A percentile compares a stretch with the other conserved stretches of the same genome.
These are phyloP conservation scores for Xylariomycetidae sp. DNA, from an alignment of 2,329 filamentous ascomycete species.

Conservation along the genomic window DNA sequence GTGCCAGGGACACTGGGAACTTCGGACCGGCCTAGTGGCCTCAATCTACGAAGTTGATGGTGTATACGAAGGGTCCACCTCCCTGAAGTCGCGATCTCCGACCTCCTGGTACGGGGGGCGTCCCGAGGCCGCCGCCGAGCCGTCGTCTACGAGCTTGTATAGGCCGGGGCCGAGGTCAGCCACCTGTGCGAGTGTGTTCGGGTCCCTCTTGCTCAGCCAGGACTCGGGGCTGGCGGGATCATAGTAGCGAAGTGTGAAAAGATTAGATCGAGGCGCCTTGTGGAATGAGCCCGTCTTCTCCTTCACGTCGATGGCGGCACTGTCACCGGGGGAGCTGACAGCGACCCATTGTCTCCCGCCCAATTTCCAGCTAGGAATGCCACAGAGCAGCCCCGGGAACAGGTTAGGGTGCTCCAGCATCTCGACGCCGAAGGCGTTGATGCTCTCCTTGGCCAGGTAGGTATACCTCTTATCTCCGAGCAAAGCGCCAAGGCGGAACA, in stretches of 20 bases:
- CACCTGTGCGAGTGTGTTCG: too few relatives aligned
- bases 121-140: too few relatives aligned
- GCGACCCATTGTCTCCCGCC: slow-evolving; percentile 49
- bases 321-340: slow-evolving; percentile 12
- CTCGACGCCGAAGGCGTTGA: slow-evolving; percentile 85
- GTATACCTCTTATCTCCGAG: slow-evolving; percentile 63
- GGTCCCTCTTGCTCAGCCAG: slow-evolving; percentile 18
- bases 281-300: slow-evolving; percentile 14
- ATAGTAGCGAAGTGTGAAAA: slow-evolving; percentile 23
- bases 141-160: too few relatives aligned
- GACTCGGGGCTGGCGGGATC: slow-evolving; percentile 6
- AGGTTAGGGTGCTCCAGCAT: slow-evolving; percentile 90
- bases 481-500: slow-evolving; percentile 73
- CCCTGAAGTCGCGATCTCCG: too few relatives aligned
- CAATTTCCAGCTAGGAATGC: slow-evolving; percentile 69
- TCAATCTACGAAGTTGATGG: too few relatives aligned
- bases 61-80: too few relatives aligned
- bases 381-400: slow-evolving; percentile 74
- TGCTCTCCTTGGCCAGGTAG: slow-evolving; percentile 64
- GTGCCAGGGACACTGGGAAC: too few relatives aligned
- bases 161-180: too few relatives aligned
- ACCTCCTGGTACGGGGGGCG: too few relatives aligned
- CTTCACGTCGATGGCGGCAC: slow-evolving; percentile 1
- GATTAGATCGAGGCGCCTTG: slow-evolving; percentile 17
- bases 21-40: too few relatives aligned